Percentiles rank a stretch among this genome's conserved stretches.
phyloP scores from a whole-genome alignment of 2,329 filamentous ascomycete genomes.

The Huntiella abstrusa region DNA sequence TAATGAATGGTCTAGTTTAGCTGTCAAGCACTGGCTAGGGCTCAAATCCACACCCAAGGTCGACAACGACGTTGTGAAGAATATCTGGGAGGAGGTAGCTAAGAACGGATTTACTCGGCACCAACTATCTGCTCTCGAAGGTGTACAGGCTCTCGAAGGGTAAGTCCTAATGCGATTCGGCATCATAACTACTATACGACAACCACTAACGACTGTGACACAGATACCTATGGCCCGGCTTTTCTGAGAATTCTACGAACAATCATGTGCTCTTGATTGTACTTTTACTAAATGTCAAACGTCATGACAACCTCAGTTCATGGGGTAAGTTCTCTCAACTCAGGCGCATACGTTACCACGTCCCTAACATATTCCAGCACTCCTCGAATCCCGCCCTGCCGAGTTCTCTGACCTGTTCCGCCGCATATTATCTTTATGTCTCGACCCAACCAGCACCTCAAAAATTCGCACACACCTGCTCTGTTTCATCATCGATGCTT shows the following conservation, averaged over 20 bases:
- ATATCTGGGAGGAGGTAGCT: constrained; percentile 79
- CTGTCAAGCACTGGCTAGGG: constrained; percentile 71
- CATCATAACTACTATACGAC: constrained; percentile 9
- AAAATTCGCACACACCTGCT: constrained; percentile 65
- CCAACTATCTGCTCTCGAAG: constrained; percentile 68
- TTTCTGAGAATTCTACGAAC: constrained; percentile 73
- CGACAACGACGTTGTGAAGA: constrained; percentile 72
- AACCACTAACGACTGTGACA: constrained; percentile 12
- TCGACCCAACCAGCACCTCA: constrained; percentile 48
- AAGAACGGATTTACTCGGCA: constrained; percentile 59
- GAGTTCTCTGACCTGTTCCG: constrained; percentile 84
- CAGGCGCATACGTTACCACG: neutral
- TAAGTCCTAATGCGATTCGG: constrained; percentile 20
- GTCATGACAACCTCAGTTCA: constrained; percentile 65
- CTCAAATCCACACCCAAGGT: constrained; percentile 48
- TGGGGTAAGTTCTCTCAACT: constrained; percentile 43
- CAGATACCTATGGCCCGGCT: constrained; percentile 89
- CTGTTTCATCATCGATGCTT: constrained; percentile 75
- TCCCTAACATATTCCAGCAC: constrained; percentile 26
- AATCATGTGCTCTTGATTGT: constrained; percentile 78
- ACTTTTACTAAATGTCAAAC: constrained; percentile 72
- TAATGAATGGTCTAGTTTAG: constrained; percentile 55
- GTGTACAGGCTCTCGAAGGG: constrained; percentile 76
- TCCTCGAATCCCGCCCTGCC: constrained; percentile 57
- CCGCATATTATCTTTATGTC: constrained; percentile 69